Conservation (phyloP, 2,329 filamentous ascomycete genomes). For the Venturia oleaginea region DNA sequence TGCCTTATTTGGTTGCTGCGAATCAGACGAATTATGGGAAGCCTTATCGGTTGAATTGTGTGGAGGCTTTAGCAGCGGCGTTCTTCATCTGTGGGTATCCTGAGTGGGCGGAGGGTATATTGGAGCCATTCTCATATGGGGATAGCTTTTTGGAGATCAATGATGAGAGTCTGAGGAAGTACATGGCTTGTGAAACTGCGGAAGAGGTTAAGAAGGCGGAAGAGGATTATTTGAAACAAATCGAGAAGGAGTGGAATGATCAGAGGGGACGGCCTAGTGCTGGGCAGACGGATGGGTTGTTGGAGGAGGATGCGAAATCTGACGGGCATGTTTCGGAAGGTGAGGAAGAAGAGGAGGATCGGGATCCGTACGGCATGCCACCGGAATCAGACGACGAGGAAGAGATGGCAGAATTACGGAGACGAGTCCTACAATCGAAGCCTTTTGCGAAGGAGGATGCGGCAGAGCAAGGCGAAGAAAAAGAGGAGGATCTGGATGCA, state of each 20-base stretch:
- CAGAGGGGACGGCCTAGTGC: conserved; percentile 57
- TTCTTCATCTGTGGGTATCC: conserved; percentile 87
- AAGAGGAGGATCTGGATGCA: conserved; percentile 21
- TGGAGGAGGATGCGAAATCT: conserved; percentile 23
- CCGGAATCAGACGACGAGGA: conserved; percentile 72
- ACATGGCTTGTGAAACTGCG: conserved; percentile 75
- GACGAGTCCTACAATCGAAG: conserved; percentile 84
- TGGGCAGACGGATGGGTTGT: conserved; percentile 42
- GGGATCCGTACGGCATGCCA: conserved; percentile 57
- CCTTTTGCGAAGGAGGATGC: conserved; percentile 57
- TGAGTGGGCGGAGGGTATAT: conserved; percentile 80
- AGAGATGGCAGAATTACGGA: conserved; percentile 85
- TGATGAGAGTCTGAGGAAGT: conserved; percentile 66
- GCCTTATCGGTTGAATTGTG: conserved; percentile 91
- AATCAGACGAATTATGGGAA: conserved; percentile 97
- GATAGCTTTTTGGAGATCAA: conserved; percentile 88
- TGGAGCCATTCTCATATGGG: conserved; percentile 83
- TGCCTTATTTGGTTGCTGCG: conserved; percentile 92
- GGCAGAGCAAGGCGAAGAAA: conserved; percentile 25
- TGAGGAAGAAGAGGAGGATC: conserved; percentile 34
- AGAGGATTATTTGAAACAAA: conserved; percentile 76
- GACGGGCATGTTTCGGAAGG: conserved; percentile 33
- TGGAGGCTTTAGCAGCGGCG: conserved; percentile 84
- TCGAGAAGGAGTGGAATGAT: conserved; percentile 82
- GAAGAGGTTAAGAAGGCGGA: conserved; percentile 76